Evolutionary conservation across 2,329 filamentous ascomycete species (phyloP), one percentile per base, ranked within the genome.

Genomic region (Neofusicoccum sp.): DNA sequence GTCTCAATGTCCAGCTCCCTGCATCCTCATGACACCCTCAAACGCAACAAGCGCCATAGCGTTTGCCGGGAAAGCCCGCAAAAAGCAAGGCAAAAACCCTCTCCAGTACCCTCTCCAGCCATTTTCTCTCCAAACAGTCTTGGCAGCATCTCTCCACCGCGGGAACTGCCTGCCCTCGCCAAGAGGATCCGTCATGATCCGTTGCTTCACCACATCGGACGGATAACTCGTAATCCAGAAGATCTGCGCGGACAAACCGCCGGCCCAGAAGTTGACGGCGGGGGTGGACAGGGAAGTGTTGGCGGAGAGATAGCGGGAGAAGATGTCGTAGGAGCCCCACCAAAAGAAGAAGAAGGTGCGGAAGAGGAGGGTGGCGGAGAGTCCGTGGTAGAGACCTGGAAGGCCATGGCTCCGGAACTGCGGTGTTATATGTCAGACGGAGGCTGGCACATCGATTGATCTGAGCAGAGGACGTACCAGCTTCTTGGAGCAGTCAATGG

Each of bases 151-250:
- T 73, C 83, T 87, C 95, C 95, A 98, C 56, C 83, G 80, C 11
- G 78, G 81, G 73, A 93, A 98, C 68, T 81, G 85, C 66, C 87
- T 84, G 64, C 69, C 71, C 3, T 69, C 71, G 1, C 90, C 93
- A 59, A 98, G 80, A 4, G 91, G 88, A 77, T 98, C 95, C 12
- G 94, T 97, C 95, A 99, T 98, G 74, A 99, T 90, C 36, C 93
- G 85, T 81, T 98, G 94, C 83, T 98, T 98, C 62, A 98, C 88
- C 28, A 97, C 91, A 74, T 98, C 94, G 52, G 87, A 91, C 1
- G 95, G 94, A 74, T 98, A 98, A 67, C 90, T 91, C 16, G 90
- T 92, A 47, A 97, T 76, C 95, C 95, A 99, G 74, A 97, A 99
- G 14, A 97, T 80, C 81, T 99, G 95, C 0, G 95, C 95, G 52